Conservation (phyloP, 2,329 filamentous ascomycete species). For the Sarocladium brachiariae region DNA sequence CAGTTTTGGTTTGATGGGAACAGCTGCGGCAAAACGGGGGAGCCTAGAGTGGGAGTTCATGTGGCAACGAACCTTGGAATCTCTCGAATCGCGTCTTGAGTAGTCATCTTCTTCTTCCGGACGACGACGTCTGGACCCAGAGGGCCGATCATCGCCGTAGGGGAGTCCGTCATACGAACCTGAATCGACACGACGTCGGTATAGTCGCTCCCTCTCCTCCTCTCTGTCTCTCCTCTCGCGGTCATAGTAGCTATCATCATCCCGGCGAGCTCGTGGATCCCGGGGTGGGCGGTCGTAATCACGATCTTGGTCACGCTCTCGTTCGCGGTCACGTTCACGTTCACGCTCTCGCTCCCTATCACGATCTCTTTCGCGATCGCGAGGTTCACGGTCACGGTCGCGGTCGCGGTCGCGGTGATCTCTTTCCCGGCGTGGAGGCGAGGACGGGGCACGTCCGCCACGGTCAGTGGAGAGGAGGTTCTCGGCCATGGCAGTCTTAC, state of each 20-base stretch:
- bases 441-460: conserved; percentile 32
- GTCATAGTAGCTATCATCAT: conserved; percentile 67
- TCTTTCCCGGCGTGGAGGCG: conserved; percentile 32
- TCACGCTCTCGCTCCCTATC: conserved; percentile 26
- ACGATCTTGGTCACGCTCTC: conserved; percentile 31
- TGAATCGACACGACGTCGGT: conserved; percentile 70
- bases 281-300: conserved; percentile 37
- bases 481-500: conserved; percentile 68
- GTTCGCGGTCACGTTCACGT: conserved; percentile 29
- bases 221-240: conserved; percentile 83
- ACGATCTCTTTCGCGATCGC: conserved; percentile 27
- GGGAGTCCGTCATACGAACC: conserved; percentile 82
- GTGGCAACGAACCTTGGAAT: conserved; percentile 56
- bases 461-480: conserved; percentile 49
- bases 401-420: conserved; percentile 29
- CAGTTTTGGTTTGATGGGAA: no score
- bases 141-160: conserved; percentile 70
- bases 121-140: conserved; percentile 64
- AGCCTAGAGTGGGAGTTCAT: no score
- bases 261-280: conserved; percentile 47
- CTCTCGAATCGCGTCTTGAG: conserved; percentile 57
- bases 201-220: conserved; percentile 81
- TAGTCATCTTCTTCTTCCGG: conserved; percentile 70
- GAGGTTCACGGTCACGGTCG: conserved; percentile 34
- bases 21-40: no score